Base-by-base conservation (phyloP, 129 eudicot genomes). In the Deinandra increscens region DNA sequence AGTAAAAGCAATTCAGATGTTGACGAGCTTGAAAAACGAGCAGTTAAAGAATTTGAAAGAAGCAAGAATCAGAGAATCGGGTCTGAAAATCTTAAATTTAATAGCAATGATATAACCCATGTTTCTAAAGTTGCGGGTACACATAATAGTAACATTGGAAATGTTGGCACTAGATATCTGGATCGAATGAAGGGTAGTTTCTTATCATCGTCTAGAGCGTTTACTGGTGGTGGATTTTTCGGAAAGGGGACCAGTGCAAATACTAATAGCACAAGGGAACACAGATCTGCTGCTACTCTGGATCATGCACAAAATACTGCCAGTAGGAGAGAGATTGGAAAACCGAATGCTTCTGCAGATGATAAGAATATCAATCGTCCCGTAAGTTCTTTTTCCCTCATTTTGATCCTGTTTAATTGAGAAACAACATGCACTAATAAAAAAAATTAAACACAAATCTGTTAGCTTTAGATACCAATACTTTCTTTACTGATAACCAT, bases 1-100 rank as follows among this genome's bases (percentile, higher is more conserved):
- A 86, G 95, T 84, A 88, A 86, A 75, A 88, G 96, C 80, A 86
- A 91, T 75, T 84, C 96, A 22, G 94, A 88, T 79, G 93, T 71
- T 0, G 97, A 91, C 34, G 96, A 89, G 37, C 43, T 82, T 53
- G 97, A 88, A 54, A 91, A 76, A 78, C 79, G 81, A 74, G 79
- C 76, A 5, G 79, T 76, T 59, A 91, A 81, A 66, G 95, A 91
- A 64, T 67, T 70, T 62, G 90, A 82, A 31, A 74, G 82, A 14
- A 81, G 71, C 80, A 81, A 65, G 54, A 76, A 65, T 60, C 80
- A 66, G 44, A 86, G 71, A 76, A 55, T 9, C 70, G 82, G 78
- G 64, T 8, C 81, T 29, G 97, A 87, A 49, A 76, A 59, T 75
- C 61, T 71, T 37, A 87, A 85, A 75, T 38, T 68, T 49, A 79